phyloP scores from a whole-genome alignment of 768 basidiomycete species.

The Crucibulum laeve region DNA sequence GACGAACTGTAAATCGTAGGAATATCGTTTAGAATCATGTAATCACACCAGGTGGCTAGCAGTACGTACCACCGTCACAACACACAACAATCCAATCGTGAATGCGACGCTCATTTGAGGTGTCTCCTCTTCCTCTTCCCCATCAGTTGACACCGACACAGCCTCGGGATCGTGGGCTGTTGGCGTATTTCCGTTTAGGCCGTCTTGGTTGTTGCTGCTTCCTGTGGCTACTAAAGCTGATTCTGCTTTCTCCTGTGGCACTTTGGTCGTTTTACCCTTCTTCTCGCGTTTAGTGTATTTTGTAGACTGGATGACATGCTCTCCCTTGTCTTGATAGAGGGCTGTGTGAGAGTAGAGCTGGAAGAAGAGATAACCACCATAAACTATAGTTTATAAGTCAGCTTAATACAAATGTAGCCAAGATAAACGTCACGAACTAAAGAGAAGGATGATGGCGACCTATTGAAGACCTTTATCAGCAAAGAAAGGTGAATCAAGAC shows the following conservation, averaged over 20 bases:
- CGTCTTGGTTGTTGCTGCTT: neutral
- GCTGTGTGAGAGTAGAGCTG: conserved; percentile 73
- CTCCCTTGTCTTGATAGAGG: conserved; percentile 54
- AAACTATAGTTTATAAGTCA: conserved; percentile 41
- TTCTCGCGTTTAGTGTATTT: conserved; percentile 23
- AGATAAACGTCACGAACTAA: conserved; percentile 43
- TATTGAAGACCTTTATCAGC: conserved; percentile 16
- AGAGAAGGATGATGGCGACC: conserved; percentile 74
- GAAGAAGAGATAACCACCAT: conserved; percentile 71
- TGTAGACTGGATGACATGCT: conserved; percentile 27
- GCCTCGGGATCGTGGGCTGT: neutral
- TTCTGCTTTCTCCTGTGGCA: conserved; percentile 11
- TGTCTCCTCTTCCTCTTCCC: conserved; percentile 39
- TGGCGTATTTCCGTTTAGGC: neutral
- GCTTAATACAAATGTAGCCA: conserved; percentile 31
- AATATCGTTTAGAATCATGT: conserved; percentile 8
- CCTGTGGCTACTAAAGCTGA: neutral
- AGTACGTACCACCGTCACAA: conserved; percentile 68
- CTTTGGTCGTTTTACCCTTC: conserved; percentile 17
- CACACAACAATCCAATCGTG: conserved; percentile 48
- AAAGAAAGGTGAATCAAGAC: neutral
- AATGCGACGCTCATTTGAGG: conserved; percentile 54
- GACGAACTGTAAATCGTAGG: conserved; percentile 41
- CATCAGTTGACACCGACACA: conserved; percentile 13
- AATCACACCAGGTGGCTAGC: too few relatives aligned